Percentiles rank a stretch among this genome's conserved stretches.
phyloP scores from a whole-genome alignment of 2,329 filamentous ascomycete genomes.

The Phyllosticta citrichinensis region DNA sequence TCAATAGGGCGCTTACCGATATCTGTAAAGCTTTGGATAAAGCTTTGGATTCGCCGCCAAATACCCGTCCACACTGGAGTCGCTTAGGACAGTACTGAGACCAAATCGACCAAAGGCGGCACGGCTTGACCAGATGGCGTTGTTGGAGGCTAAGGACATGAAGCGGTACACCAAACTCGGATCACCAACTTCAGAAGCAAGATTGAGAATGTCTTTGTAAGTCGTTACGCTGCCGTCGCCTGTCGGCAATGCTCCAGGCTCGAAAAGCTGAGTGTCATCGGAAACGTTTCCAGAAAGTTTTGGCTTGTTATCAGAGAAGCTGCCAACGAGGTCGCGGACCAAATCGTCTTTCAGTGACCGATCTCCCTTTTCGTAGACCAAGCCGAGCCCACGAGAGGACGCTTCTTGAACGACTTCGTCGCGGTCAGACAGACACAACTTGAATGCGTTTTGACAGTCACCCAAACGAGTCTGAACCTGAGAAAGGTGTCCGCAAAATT shows the following conservation, averaged over 20 bases:
- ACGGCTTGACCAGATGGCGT: conserved; percentile 93
- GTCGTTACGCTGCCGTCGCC: conserved; percentile 87
- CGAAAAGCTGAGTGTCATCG: conserved; percentile 85
- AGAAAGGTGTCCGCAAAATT: conserved; percentile 73
- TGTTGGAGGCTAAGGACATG: conserved; percentile 94
- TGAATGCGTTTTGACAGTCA: conserved; percentile 78
- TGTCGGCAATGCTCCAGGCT: conserved; percentile 79
- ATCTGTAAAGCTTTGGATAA: conserved; percentile 89
- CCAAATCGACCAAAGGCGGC: conserved; percentile 94
- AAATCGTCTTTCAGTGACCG: conserved; percentile 68
- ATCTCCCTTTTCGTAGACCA: conserved; percentile 91
- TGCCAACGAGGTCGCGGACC: conserved; percentile 76
- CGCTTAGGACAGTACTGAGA: conserved; percentile 80
- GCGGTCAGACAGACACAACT: conserved; percentile 72
- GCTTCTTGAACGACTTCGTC: conserved; percentile 96
- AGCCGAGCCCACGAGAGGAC: conserved; percentile 76
- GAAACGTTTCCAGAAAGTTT: conserved; percentile 69
- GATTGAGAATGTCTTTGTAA: conserved; percentile 91
- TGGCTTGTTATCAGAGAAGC: conserved; percentile 67
- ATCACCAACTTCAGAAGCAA: conserved; percentile 94
- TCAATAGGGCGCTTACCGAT: conserved; percentile 40
- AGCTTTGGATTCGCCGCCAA: conserved; percentile 79
- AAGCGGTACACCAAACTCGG: conserved; percentile 96
- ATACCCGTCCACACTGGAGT: conserved; percentile 60
- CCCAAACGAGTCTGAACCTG: conserved; percentile 66